Evolutionary conservation across 2,329 filamentous ascomycete genomes (phyloP).

Genomic region (Fusarium staphyleae): DNA sequence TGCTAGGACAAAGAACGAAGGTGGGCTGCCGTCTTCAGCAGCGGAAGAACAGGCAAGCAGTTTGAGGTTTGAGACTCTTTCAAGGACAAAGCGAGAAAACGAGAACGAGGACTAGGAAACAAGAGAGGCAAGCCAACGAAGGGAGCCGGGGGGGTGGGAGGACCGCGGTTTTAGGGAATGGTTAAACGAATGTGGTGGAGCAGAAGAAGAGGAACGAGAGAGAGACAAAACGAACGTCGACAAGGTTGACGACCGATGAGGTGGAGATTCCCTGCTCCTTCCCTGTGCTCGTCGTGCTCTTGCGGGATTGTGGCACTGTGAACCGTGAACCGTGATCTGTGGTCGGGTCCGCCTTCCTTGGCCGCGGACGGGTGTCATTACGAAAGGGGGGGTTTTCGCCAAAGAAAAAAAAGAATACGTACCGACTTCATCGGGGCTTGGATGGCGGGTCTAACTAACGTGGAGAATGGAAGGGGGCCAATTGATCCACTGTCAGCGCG

Average conservation of each 20-base stretch:
- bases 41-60: conserved; percentile 28
- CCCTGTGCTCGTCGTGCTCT: conserved; percentile 8
- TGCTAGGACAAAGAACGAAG: conserved; percentile 34
- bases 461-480: conserved; percentile 29
- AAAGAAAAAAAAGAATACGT: conserved; percentile 1
- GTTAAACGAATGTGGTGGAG: conserved; percentile 38
- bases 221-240: conserved; percentile 28
- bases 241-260: conserved; percentile 31
- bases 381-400: conserved; percentile 18
- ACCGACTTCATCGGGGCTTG: neutral
- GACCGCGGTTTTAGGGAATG: conserved; percentile 36
- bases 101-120: conserved; percentile 29
- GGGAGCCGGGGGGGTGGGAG: conserved; percentile 28
- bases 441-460: conserved; percentile 29
- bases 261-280: conserved; percentile 32
- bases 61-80: conserved; percentile 12
- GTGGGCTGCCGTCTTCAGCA: conserved; percentile 31
- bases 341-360: conserved; percentile 1
- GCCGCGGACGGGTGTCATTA: conserved; percentile 14
- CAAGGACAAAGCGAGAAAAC: conserved; percentile 24
- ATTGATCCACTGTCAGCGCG: conserved; percentile 26
- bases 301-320: conserved; percentile 20
- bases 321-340: neutral
- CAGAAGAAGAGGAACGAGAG: conserved; percentile 23
- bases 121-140: conserved; percentile 22